phyloP scores from a whole-genome alignment of 495 filamentous ascomycete species.

The Lasiosphaeris hirsuta region DNA sequence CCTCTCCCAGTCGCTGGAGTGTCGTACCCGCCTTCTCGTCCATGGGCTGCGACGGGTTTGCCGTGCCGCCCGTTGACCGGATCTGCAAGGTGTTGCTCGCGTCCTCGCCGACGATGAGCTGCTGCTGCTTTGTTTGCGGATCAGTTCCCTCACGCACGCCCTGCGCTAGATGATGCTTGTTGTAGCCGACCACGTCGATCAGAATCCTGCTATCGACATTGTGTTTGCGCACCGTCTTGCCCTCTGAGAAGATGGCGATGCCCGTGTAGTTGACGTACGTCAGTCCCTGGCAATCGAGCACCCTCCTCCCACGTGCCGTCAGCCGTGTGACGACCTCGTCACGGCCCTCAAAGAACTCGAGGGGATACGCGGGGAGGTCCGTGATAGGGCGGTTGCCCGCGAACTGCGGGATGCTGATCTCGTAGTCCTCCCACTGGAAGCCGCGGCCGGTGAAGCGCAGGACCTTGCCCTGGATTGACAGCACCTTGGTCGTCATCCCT shows the following conservation, averaged over 20 bases:
- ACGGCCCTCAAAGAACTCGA: slow-evolving; percentile 26
- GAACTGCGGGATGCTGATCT: slow-evolving; percentile 22
- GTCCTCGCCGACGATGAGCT: slow-evolving; percentile 10
- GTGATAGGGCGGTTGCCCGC: slow-evolving; percentile 26
- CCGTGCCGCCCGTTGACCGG: neutral
- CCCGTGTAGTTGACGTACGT: slow-evolving; percentile 31
- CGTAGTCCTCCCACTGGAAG: slow-evolving; percentile 29
- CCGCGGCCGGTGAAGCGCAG: slow-evolving; percentile 29
- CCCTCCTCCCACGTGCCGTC: slow-evolving; percentile 24
- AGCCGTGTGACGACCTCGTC: slow-evolving; percentile 22
- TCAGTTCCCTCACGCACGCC: slow-evolving; percentile 24
- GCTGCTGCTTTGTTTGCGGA: slow-evolving; percentile 11
- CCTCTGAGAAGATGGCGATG: slow-evolving; percentile 23
- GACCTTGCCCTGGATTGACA: slow-evolving; percentile 24
- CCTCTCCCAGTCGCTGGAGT: slow-evolving; percentile 19
- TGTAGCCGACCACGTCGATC: slow-evolving; percentile 37
- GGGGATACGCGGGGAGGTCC: slow-evolving; percentile 32
- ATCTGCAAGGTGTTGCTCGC: neutral
- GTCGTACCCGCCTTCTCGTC: neutral
- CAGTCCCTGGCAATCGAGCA: slow-evolving; percentile 36
- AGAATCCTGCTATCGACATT: slow-evolving; percentile 36
- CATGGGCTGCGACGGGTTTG: neutral
- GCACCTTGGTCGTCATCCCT: neutral
- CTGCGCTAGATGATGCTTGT: slow-evolving; percentile 33
- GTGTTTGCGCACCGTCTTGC: slow-evolving; percentile 16